phyloP scores from a whole-genome alignment of 768 basidiomycete genomes.

The Leccinum broughii region DNA sequence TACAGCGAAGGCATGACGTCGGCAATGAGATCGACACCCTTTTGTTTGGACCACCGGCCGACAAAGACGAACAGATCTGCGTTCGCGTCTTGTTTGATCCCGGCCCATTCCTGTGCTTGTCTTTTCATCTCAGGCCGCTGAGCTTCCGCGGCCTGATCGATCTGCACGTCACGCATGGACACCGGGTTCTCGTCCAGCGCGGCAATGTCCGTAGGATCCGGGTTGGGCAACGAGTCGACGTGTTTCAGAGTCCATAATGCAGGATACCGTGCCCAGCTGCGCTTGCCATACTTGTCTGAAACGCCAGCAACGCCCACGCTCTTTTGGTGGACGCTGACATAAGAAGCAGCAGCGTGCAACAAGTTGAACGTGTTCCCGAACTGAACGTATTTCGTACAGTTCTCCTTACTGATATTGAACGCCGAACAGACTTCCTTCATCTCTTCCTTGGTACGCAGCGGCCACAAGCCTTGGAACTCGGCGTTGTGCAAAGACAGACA shows the following conservation, averaged over 20 bases:
- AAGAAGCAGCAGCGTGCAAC: constrained; percentile 89
- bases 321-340: constrained; percentile 91
- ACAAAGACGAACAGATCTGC: constrained; percentile 95
- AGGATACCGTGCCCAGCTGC: constrained; percentile 95
- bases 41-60: constrained; percentile 97
- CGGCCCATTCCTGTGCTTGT: constrained; percentile 94
- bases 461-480: constrained; percentile 97
- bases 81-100: constrained; percentile 86
- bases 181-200: constrained; percentile 82
- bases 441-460: constrained; percentile 93
- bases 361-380: constrained; percentile 98
- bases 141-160: constrained; percentile 84
- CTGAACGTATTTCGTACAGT: constrained; percentile 96
- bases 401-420: constrained; percentile 95
- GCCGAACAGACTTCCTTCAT: constrained; percentile 99
- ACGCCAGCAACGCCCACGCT: constrained; percentile 94
- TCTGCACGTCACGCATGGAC: constrained; percentile 66
- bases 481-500: constrained; percentile 95
- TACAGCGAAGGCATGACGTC: constrained; percentile 91
- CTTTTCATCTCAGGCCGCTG: constrained; percentile 88
- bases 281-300: constrained; percentile 97
- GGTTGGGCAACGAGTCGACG: constrained; percentile 93
- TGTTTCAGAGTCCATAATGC: constrained; percentile 95
- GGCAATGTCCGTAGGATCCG: constrained; percentile 92
- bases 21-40: constrained; percentile 96